Evolutionary conservation across 768 basidiomycete species (phyloP).

Genomic region (Suillus bovinus): DNA sequence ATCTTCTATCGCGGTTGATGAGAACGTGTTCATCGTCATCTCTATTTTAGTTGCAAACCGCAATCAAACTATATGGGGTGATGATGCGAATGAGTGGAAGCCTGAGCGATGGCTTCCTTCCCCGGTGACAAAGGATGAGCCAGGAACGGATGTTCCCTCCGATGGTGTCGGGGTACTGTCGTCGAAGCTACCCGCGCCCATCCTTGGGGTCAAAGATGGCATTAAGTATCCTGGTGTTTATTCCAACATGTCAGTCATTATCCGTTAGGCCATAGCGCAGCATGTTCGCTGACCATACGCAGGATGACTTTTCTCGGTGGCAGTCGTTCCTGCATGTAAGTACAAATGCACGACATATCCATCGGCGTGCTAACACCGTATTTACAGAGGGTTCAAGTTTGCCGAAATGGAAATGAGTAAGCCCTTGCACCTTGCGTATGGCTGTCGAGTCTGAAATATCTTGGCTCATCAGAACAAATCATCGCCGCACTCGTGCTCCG

Average conservation of each 20-base stretch:
- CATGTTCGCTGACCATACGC: not conserved
- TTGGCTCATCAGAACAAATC: not conserved
- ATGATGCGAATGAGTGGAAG: conserved; percentile 41
- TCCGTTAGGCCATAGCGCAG: not conserved
- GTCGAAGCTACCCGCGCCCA: not conserved
- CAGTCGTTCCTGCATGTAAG: conserved; percentile 4
- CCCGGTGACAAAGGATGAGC: not conserved
- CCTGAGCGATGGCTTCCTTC: conserved; percentile 45
- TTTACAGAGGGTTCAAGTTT: conserved; percentile 6
- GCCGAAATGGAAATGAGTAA: conserved; percentile 9
- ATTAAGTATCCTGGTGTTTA: conserved; percentile 42
- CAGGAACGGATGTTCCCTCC: conserved; percentile 28
- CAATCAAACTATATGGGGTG: conserved; percentile 45
- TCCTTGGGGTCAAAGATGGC: conserved; percentile 1
- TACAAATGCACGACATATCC: conserved; percentile 39
- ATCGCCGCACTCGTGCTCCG: not conserved
- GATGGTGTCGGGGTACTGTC: conserved; percentile 16
- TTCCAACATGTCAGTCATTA: conserved; percentile 39
- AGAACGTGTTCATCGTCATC: conserved; percentile 35
- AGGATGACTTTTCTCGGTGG: conserved; percentile 5
- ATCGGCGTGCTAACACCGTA: conserved; percentile 20
- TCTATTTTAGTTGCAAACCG: conserved; percentile 43
- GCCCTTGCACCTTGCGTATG: not conserved
- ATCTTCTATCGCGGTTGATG: not conserved
- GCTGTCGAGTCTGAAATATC: not conserved